Evolutionary conservation across 208 protist genomes (phyloP).

Genomic region (Leishmania gerbilli): DNA sequence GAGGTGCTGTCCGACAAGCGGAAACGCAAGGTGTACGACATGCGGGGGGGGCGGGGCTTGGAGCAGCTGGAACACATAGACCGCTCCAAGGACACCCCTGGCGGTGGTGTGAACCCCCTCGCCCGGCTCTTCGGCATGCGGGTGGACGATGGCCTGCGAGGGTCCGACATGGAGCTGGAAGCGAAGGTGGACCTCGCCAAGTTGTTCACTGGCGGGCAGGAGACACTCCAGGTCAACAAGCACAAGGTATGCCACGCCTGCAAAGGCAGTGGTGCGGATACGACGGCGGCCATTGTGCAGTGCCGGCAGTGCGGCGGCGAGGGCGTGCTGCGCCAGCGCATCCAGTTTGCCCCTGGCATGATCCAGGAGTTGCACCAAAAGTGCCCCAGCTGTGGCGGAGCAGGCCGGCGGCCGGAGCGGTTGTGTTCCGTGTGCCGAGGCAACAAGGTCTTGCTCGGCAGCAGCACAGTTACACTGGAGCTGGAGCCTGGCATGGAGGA

Average conservation of each 20-base stretch:
- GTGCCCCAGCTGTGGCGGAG: constrained; percentile 88
- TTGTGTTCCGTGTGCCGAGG: constrained; percentile 82
- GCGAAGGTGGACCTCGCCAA: constrained; percentile 88
- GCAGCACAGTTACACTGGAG: constrained; percentile 54
- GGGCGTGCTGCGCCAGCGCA: constrained; percentile 65
- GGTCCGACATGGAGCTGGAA: constrained; percentile 72
- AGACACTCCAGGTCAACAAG: constrained; percentile 77
- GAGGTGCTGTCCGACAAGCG: constrained; percentile 89
- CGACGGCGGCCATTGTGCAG: constrained; percentile 19
- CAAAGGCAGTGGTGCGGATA: constrained; percentile 59
- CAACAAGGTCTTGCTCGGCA: constrained; percentile 53
- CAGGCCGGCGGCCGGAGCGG: constrained; percentile 72
- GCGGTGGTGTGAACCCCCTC: constrained; percentile 46
- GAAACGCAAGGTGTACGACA: constrained; percentile 93
- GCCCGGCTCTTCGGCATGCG: constrained; percentile 54
- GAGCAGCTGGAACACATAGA: constrained; percentile 66
- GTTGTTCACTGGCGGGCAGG: constrained; percentile 92
- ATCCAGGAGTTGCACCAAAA: constrained; percentile 70
- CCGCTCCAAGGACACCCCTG: constrained; percentile 20
- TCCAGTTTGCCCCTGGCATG: constrained; percentile 77
- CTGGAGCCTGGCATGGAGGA: constrained; percentile 77
- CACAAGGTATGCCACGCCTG: constrained; percentile 86
- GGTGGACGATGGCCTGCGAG: constrained; percentile 55
- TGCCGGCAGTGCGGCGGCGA: constrained; percentile 68
- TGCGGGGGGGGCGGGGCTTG: constrained; percentile 86